Conservation (phyloP, 2,329 filamentous ascomycete genomes). For the Fusarium fujikuroi region DNA sequence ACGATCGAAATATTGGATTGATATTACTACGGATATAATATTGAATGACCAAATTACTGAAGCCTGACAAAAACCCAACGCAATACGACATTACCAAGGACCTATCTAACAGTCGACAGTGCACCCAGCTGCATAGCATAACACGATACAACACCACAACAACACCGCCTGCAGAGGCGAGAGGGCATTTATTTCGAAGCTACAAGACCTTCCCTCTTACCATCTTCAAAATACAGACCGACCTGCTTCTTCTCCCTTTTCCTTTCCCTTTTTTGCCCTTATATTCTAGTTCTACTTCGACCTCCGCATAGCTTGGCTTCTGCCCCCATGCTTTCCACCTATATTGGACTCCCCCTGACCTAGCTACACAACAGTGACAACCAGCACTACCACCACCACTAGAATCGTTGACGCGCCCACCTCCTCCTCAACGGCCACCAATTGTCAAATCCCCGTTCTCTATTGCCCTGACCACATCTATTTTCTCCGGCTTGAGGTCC, state of each 20-base stretch:
- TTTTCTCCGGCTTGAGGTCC: slow-evolving; percentile 4
- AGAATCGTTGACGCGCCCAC: slow-evolving; percentile 17
- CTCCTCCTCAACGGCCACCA: slow-evolving; percentile 32
- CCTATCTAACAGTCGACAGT: background rate
- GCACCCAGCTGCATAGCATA: slow-evolving; percentile 11
- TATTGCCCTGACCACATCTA: slow-evolving; percentile 13
- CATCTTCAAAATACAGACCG: slow-evolving; percentile 20
- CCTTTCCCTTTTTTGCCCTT: background rate
- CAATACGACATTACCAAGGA: slow-evolving; percentile 14
- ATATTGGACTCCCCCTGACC: slow-evolving; percentile 18
- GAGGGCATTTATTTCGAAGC: slow-evolving; percentile 17
- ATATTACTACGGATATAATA: slow-evolving; percentile 4
- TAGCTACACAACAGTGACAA: slow-evolving; percentile 4
- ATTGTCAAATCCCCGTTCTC: slow-evolving; percentile 29
- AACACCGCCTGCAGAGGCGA: slow-evolving; percentile 10
- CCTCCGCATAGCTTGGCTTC: background rate
- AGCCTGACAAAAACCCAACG: slow-evolving; percentile 33
- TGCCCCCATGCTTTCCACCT: slow-evolving; percentile 13
- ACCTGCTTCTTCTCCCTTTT: background rate
- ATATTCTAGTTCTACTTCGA: background rate
- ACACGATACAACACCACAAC: slow-evolving; percentile 24
- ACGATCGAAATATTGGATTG: slow-evolving; percentile 22
- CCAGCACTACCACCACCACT: slow-evolving; percentile 9
- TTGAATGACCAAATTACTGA: slow-evolving; percentile 21
- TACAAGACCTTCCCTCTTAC: slow-evolving; percentile 20